Evolutionary conservation across 2,329 filamentous ascomycete genomes (phyloP).

Genomic region (Rhynchosporium secalis): DNA sequence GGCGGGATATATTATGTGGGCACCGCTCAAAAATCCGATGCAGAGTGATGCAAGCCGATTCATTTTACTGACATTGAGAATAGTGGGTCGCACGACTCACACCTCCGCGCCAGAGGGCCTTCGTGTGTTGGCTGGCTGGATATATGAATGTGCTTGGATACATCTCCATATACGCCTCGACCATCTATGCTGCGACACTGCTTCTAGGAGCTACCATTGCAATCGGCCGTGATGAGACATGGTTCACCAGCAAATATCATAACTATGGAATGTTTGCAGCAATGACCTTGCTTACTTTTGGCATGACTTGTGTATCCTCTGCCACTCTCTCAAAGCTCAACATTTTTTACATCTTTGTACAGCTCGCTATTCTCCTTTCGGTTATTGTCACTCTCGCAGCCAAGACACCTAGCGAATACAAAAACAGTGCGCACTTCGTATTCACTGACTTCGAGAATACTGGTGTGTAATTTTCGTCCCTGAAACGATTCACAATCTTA

Average conservation of each 20-base stretch:
- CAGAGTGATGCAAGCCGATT: background rate
- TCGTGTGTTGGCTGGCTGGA: constrained; percentile 41
- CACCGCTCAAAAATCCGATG: background rate
- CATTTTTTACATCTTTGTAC: constrained; percentile 37
- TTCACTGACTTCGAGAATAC: constrained; percentile 38
- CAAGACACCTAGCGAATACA: constrained; percentile 34
- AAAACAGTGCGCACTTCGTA: constrained; percentile 36
- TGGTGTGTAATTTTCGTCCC: background rate
- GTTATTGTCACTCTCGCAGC: constrained; percentile 37
- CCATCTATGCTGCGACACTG: constrained; percentile 39
- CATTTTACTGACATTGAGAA: constrained; percentile 14
- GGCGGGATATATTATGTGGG: constrained; percentile 39
- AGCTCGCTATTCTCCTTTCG: constrained; percentile 37
- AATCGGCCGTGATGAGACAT: constrained; percentile 33
- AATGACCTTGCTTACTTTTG: constrained; percentile 36
- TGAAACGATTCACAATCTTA: too few relatives aligned
- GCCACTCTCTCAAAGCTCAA: constrained; percentile 36
- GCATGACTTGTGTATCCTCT: constrained; percentile 39
- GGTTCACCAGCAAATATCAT: constrained; percentile 36
- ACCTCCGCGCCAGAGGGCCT: constrained; percentile 35
- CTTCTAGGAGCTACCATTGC: constrained; percentile 36
- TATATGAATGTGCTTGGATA: constrained; percentile 41
- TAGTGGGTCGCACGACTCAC: constrained; percentile 40
- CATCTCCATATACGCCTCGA: constrained; percentile 40
- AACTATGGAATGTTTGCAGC: constrained; percentile 40